Conservation (phyloP, 495 filamentous ascomycete genomes). For the Talaromyces liani region DNA sequence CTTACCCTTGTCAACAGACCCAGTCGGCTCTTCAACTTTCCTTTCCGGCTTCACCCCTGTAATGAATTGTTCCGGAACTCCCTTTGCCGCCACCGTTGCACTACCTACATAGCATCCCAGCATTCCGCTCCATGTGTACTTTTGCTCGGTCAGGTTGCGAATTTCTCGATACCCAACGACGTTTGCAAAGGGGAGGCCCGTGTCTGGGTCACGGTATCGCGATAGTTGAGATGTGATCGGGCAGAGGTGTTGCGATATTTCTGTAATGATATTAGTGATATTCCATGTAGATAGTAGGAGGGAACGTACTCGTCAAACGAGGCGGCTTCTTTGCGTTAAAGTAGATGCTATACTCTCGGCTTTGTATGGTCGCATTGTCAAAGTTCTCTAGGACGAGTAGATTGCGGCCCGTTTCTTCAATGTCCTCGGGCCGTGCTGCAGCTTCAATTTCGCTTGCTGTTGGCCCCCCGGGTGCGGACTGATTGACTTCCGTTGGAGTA, state of each 20-base stretch:
- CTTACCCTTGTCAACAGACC: neutral
- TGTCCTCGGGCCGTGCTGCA: constrained; percentile 29
- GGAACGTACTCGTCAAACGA: constrained; percentile 38
- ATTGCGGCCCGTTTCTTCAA: constrained; percentile 43
- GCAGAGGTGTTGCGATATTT: constrained; percentile 52
- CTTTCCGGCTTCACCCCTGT: constrained; percentile 17
- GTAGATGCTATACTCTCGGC: constrained; percentile 41
- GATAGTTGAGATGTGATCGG: constrained; percentile 75
- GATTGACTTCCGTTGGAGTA: constrained; percentile 13
- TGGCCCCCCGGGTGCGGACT: constrained; percentile 1
- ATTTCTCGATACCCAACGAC: constrained; percentile 68
- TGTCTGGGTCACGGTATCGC: constrained; percentile 67
- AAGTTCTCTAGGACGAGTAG: constrained; percentile 50
- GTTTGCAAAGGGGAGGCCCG: constrained; percentile 68
- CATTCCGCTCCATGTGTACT: constrained; percentile 68
- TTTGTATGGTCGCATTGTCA: constrained; percentile 43
- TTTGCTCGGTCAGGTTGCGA: constrained; percentile 43
- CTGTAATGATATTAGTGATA: constrained; percentile 19
- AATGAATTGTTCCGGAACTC: constrained; percentile 63
- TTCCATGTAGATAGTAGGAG: constrained; percentile 9
- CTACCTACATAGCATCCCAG: constrained; percentile 69
- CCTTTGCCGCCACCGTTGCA: constrained; percentile 50
- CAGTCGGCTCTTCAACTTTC: constrained; percentile 9
- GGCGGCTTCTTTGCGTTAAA: constrained; percentile 46
- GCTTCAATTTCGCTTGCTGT: neutral